phyloP scores from a whole-genome alignment of 164 flowering plant genomes.

The Santalum album region DNA sequence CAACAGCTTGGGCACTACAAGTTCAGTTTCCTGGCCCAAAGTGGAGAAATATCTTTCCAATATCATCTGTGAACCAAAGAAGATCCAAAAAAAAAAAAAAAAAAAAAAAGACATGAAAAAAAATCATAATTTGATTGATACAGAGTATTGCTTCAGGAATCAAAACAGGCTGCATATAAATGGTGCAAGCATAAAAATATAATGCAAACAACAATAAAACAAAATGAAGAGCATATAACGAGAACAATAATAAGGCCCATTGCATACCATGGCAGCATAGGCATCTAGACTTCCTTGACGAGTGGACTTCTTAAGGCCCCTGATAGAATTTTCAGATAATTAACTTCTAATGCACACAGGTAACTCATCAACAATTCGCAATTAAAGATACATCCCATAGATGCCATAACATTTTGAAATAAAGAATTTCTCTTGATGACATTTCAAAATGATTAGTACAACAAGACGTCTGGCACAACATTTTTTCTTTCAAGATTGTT shows the following conservation, averaged over 20 bases:
- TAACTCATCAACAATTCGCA: no score
- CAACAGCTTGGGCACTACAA: conserved; percentile 57
- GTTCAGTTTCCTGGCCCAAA: conserved; percentile 51
- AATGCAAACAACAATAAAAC: background rate
- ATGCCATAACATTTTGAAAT: no score
- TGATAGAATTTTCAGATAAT: no score
- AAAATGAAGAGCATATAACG: no score
- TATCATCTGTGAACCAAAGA: conserved; percentile 59
- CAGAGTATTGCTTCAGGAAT: background rate
- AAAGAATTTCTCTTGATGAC: no score
- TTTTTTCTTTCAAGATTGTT: no score
- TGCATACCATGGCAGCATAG: conserved; percentile 72
- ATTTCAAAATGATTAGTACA: no score
- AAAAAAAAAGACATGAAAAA: background rate
- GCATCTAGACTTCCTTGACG: conserved; percentile 43
- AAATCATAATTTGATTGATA: background rate
- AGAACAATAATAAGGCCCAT: background rate
- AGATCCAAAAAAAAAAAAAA: no score
- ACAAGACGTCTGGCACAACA: no score
- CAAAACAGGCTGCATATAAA: background rate
- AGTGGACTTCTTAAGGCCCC: conserved; percentile 40
- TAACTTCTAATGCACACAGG: no score
- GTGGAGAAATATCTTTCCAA: conserved; percentile 64
- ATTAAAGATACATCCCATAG: no score
- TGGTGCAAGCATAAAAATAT: background rate